Evolutionary conservation across 768 basidiomycete species (phyloP).

Genomic region (Thelephora aurantiotincta): DNA sequence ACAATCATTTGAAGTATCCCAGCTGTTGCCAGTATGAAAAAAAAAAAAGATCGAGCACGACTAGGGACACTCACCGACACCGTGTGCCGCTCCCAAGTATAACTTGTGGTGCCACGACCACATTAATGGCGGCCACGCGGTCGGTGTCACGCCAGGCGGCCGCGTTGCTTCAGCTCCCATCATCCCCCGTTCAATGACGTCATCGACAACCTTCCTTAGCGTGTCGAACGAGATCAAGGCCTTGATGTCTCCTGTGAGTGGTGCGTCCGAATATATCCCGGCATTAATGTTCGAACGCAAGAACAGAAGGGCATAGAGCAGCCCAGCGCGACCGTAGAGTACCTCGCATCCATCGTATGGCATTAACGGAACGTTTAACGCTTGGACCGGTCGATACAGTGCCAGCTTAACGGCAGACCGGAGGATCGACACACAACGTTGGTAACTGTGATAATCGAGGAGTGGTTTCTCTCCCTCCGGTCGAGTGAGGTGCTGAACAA

Average conservation of each 20-base stretch:
- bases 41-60: background rate
- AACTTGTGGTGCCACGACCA: constrained; percentile 46
- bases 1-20: constrained; percentile 41
- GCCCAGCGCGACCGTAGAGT: constrained; percentile 43
- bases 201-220: constrained; percentile 24
- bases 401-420: constrained; percentile 7
- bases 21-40: constrained; percentile 16
- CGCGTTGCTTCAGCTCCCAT: constrained; percentile 16
- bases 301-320: constrained; percentile 36
- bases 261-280: constrained; percentile 4
- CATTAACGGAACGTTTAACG: constrained; percentile 13
- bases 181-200: constrained; percentile 31
- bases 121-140: constrained; percentile 29
- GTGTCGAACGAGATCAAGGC: constrained; percentile 20
- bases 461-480: background rate
- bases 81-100: constrained; percentile 45
- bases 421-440: constrained; percentile 7
- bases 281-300: constrained; percentile 20
- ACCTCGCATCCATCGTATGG: constrained; percentile 34
- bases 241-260: background rate
- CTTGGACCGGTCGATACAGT: constrained; percentile 3
- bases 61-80: constrained; percentile 28
- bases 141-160: no score
- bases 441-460: constrained; percentile 1
- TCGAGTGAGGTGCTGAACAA: constrained; percentile 9